A percentile compares a stretch with the other conserved stretches of the same genome.
Evolutionary conservation across 2,329 filamentous ascomycete genomes (phyloP).

Genomic region (Hymenoscyphus salicellus): DNA sequence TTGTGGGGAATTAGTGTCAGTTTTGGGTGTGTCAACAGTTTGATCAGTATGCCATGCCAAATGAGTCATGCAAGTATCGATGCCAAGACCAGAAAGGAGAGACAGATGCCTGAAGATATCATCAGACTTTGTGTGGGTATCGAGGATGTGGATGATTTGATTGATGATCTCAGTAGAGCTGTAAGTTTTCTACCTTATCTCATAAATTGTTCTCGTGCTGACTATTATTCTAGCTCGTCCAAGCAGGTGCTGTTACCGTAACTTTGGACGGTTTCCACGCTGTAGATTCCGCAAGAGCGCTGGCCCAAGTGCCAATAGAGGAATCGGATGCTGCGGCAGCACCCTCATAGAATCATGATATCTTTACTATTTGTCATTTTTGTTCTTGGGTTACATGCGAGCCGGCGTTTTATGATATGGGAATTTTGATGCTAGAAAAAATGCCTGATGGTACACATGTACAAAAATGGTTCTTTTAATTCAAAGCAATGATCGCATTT

Average conservation of each 20-base stretch:
- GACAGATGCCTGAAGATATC: slow-evolving; percentile 93
- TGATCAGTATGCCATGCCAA: slow-evolving; percentile 98
- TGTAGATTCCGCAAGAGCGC: slow-evolving; percentile 24
- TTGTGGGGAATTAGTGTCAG: slow-evolving; percentile 95
- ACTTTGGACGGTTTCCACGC: slow-evolving; percentile 81
- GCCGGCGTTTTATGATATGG: not conserved
- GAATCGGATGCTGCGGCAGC: slow-evolving; percentile 30
- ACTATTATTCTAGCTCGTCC: slow-evolving; percentile 64
- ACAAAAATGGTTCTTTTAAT: not conserved
- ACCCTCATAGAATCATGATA: slow-evolving; percentile 11
- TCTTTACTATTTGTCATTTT: not conserved
- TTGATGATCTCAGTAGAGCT: slow-evolving; percentile 87
- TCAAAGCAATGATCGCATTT: no score
- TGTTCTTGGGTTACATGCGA: not conserved
- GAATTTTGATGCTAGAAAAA: not conserved
- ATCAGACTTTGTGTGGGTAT: slow-evolving; percentile 95
- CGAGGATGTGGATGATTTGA: slow-evolving; percentile 85
- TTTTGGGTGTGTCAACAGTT: slow-evolving; percentile 95
- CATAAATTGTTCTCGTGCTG: slow-evolving; percentile 19
- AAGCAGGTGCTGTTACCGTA: slow-evolving; percentile 88
- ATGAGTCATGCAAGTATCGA: slow-evolving; percentile 99
- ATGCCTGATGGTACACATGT: not conserved
- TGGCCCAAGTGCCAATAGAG: slow-evolving; percentile 31
- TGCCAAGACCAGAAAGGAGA: slow-evolving; percentile 82
- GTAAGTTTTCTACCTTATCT: slow-evolving; percentile 54